A percentile compares a stretch with the other conserved stretches of the same genome.
Evolutionary conservation across 2,329 filamentous ascomycete species (phyloP).

Genomic region (Phialophora chinensis): DNA sequence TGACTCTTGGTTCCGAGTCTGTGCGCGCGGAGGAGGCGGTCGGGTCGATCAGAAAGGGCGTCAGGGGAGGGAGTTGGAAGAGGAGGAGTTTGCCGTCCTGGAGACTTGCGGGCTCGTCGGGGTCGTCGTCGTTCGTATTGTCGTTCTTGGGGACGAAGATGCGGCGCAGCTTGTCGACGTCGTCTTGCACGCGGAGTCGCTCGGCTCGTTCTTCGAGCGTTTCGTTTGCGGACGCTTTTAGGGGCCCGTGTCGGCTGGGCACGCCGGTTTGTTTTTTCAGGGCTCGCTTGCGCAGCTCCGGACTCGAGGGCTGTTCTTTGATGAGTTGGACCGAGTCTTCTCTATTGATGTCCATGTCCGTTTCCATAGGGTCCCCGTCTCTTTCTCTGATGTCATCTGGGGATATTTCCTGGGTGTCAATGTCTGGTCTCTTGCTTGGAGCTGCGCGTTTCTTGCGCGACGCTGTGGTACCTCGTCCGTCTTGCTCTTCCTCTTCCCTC

Average conservation of each 20-base stretch:
- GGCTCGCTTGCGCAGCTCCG: slow-evolving; percentile 49
- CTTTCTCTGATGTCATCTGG: slow-evolving; percentile 34
- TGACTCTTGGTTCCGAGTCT: slow-evolving; percentile 36
- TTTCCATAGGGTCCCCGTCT: slow-evolving; percentile 39
- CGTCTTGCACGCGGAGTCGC: slow-evolving; percentile 42
- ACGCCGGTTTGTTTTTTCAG: slow-evolving; percentile 44
- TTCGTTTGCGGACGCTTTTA: slow-evolving; percentile 29
- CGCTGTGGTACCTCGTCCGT: background rate
- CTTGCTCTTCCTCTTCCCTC: slow-evolving; percentile 24
- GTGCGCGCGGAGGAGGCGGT: background rate
- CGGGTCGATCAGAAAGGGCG: slow-evolving; percentile 60
- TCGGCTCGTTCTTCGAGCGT: slow-evolving; percentile 39
- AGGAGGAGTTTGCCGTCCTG: slow-evolving; percentile 64
- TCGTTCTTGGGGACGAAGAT: slow-evolving; percentile 19
- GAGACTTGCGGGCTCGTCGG: slow-evolving; percentile 40
- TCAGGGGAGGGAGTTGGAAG: slow-evolving; percentile 68
- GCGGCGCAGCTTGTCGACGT: slow-evolving; percentile 33
- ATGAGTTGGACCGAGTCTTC: slow-evolving; percentile 32
- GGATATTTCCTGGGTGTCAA: slow-evolving; percentile 21
- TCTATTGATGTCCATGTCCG: background rate
- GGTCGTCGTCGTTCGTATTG: slow-evolving; percentile 23
- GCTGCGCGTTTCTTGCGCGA: slow-evolving; percentile 10
- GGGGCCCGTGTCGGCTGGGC: slow-evolving; percentile 13
- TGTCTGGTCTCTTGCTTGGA: slow-evolving; percentile 16
- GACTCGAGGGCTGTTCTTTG: slow-evolving; percentile 47